Evolutionary conservation across 352 stramenopile species (phyloP).

Genomic region (Globisporangium abappressorium): DNA sequence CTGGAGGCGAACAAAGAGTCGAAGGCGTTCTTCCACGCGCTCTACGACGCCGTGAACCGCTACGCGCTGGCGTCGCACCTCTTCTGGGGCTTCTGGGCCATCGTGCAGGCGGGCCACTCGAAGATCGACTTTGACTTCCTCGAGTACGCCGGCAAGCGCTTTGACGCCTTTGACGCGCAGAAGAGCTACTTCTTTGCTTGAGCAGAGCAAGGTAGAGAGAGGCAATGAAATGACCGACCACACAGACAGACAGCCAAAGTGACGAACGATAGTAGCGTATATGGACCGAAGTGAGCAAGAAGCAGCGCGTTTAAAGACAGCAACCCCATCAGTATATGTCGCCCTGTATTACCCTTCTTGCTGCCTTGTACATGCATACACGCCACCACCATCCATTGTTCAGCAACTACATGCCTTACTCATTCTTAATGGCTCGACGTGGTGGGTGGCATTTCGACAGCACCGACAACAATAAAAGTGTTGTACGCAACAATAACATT

Average conservation of each 20-base stretch:
- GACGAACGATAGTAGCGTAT: slow-evolving; percentile 1
- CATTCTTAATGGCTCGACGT: not conserved
- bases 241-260: not conserved
- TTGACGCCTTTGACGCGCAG: slow-evolving; percentile 78
- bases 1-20: slow-evolving; percentile 69
- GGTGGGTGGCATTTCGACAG: not conserved
- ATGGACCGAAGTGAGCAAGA: not conserved
- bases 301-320: not conserved
- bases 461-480: not conserved
- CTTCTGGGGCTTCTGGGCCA: slow-evolving; percentile 93
- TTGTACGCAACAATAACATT: not conserved
- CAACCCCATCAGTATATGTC: slow-evolving; percentile 14
- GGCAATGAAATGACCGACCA: not conserved
- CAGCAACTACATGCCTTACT: not conserved
- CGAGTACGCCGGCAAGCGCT: slow-evolving; percentile 80
- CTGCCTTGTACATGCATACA: not conserved
- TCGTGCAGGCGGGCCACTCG: slow-evolving; percentile 89
- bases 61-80: slow-evolving; percentile 90
- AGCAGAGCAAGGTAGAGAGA: slow-evolving; percentile 3
- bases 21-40: slow-evolving; percentile 80
- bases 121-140: slow-evolving; percentile 91
- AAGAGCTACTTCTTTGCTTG: slow-evolving; percentile 57
- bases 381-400: not conserved
- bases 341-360: not conserved
- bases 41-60: slow-evolving; percentile 83